phyloP scores from a whole-genome alignment of 306 rosid genomes.

The Psophocarpus tetragonolobus region DNA sequence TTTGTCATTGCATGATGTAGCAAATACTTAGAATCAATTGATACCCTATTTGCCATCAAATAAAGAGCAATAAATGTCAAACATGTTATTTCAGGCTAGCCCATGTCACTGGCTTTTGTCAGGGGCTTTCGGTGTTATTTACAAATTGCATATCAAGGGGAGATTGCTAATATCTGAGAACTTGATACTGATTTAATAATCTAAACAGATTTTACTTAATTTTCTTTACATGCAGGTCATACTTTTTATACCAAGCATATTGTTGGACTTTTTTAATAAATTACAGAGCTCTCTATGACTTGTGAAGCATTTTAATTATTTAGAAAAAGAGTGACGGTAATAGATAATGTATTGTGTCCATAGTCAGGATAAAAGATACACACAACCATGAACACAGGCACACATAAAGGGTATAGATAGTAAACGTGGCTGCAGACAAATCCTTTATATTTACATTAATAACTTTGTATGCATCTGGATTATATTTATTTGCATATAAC shows the following conservation, averaged over 20 bases:
- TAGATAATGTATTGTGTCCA: not conserved
- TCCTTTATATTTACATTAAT: not conserved
- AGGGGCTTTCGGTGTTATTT: not conserved
- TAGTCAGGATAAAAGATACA: not conserved
- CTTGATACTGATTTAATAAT: not conserved
- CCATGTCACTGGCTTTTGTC: not conserved
- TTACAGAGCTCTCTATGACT: not conserved
- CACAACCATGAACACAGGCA: not conserved
- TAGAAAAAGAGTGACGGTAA: not conserved
- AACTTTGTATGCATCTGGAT: not conserved
- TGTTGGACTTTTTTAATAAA: not conserved
- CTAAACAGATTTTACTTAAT: not conserved
- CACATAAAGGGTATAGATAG: not conserved
- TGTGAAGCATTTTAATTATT: not conserved
- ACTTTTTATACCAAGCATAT: not conserved
- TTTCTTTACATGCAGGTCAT: not conserved
- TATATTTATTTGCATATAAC: not conserved
- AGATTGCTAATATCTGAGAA: not conserved
- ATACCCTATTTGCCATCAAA: not conserved
- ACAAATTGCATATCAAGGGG: not conserved
- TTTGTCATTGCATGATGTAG: not conserved
- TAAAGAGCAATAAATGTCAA: not conserved
- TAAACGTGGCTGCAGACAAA: not conserved
- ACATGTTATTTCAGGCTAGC: not conserved
- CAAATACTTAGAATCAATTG: not conserved